Percentiles rank a stretch among this genome's conserved stretches.
Conservation (phyloP, 345 rosid genomes). For the Populus ilicifolia region DNA sequence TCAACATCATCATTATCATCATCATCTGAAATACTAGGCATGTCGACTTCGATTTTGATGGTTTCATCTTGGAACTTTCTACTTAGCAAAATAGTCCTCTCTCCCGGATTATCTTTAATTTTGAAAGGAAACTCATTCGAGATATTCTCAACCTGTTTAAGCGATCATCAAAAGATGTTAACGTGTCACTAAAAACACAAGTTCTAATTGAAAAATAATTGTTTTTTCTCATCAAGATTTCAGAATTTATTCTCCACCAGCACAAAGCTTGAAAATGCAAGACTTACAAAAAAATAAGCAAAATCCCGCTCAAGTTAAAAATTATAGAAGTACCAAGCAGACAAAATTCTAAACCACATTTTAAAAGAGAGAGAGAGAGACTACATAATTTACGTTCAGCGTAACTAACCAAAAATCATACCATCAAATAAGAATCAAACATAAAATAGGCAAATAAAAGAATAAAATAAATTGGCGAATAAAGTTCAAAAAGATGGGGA, state of each 20-base stretch:
- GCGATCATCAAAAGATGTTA: too few species aligned
- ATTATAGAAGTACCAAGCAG: not conserved
- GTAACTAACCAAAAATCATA: not conserved
- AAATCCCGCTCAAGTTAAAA: not conserved
- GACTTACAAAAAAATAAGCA: not conserved
- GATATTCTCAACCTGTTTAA: constrained; percentile 21
- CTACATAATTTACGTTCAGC: not conserved
- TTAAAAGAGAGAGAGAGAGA: not conserved
- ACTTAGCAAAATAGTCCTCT: constrained; percentile 40
- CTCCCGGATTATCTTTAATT: constrained; percentile 54
- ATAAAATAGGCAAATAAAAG: not conserved
- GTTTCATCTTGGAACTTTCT: constrained; percentile 44
- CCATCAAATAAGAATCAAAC: not conserved
- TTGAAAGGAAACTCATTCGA: constrained; percentile 53
- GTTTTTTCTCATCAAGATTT: not conserved
- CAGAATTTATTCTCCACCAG: not conserved
- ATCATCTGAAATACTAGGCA: constrained; percentile 21
- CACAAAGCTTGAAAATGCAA: not conserved
- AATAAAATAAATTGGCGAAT: not conserved
- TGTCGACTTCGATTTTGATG: constrained; percentile 52
- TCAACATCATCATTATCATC: constrained; percentile 22
- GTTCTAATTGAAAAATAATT: not conserved
- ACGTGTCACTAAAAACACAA: not conserved
- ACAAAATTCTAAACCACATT: not conserved
- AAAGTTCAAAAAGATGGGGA: not conserved